Evolutionary conservation across 306 rosid species (phyloP), one percentile per base, ranked within the genome.

Genomic region (Amphicarpaea edgeworthii): DNA sequence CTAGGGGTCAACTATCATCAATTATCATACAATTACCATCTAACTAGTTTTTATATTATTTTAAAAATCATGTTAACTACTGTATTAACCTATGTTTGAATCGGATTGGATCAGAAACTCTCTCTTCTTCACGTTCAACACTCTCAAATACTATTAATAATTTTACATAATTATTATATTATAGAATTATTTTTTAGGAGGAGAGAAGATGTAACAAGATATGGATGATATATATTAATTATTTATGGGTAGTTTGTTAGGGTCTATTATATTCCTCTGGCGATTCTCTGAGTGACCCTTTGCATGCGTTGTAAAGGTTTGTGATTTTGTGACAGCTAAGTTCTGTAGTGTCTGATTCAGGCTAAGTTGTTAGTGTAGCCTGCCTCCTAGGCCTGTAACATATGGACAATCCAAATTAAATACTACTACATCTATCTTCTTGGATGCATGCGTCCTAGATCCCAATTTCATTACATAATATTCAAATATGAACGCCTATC

Each of bases 321-420:
- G 68, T 19, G 68, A 75, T 68, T 81, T 38, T 40, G 42, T 51
- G 72, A 82, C 82, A 82, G 70, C 79, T 77, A 64, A 8, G 76
- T 45, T 72, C 72, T 82, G 79, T 47, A 58, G 42, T 49, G 51
- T 75, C 76, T 77, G 71, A 46, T 72, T 71, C 64, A 28, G 42
- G 68, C 68, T 73, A 80, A 80, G 38, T 53, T 51, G 62, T 63
- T 46, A 7, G 16, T 8, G 43, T 73, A 83, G 83, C 12, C 68
- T 78, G 73, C 7, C 7, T 73, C 77, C 15, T 83, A 83, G 86
- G 28, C 80, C 86, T 73, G 80, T 67, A 50, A 73, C 73, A 61
- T 73, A 41, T 77, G 37, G 79, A 77, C 85, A 82, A 71, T 37
- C 60, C 75, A 82, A 82, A 71, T 70, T 82, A 16, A 70, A 41